These are phyloP conservation scores for Zymoseptoria tritici DNA, from an alignment of 2,329 filamentous ascomycete genomes.

Conservation along the genomic window DNA sequence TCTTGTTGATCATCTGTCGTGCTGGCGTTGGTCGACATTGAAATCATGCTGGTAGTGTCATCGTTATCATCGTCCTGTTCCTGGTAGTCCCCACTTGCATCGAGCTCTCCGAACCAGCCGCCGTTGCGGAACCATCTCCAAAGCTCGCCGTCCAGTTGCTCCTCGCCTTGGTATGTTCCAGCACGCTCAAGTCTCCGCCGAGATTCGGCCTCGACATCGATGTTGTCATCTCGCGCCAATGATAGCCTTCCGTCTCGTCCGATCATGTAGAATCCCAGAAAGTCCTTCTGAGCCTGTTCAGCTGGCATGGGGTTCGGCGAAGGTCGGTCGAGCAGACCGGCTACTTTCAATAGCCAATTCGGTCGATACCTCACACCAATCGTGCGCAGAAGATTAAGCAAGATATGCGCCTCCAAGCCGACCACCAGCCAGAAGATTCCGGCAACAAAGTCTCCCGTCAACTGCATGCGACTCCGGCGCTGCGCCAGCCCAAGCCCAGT, in stretches of 20 bases:
- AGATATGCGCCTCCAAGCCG: slow-evolving; percentile 50
- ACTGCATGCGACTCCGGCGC: slow-evolving; percentile 68
- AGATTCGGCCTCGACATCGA: slow-evolving; percentile 77
- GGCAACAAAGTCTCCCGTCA: slow-evolving; percentile 66
- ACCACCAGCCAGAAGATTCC: slow-evolving; percentile 63
- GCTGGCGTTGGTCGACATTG: slow-evolving; percentile 46
- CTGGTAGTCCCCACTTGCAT: slow-evolving; percentile 71
- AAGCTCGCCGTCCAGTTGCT: slow-evolving; percentile 62
- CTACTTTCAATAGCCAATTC: slow-evolving; percentile 53
- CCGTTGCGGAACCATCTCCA: slow-evolving; percentile 81
- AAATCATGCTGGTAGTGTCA: slow-evolving; percentile 76
- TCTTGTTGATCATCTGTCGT: slow-evolving; percentile 34
- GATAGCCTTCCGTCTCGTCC: slow-evolving; percentile 46
- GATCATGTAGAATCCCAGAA: slow-evolving; percentile 46
- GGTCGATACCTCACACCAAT: slow-evolving; percentile 58
- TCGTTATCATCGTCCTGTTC: slow-evolving; percentile 55
- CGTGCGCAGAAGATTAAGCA: slow-evolving; percentile 48
- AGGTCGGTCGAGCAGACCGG: slow-evolving; percentile 36
- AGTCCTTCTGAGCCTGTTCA: slow-evolving; percentile 11
- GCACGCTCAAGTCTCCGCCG: slow-evolving; percentile 51
- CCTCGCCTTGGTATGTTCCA: slow-evolving; percentile 48
- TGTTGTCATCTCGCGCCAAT: slow-evolving; percentile 53
- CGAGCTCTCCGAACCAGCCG: slow-evolving; percentile 76
- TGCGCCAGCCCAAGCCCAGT: slow-evolving; percentile 73
- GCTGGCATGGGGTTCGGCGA: slow-evolving; percentile 18